A percentile compares a stretch with the other conserved stretches of the same genome.
Evolutionary conservation across 768 basidiomycete genomes (phyloP).

Genomic region (Serendipita sp.): DNA sequence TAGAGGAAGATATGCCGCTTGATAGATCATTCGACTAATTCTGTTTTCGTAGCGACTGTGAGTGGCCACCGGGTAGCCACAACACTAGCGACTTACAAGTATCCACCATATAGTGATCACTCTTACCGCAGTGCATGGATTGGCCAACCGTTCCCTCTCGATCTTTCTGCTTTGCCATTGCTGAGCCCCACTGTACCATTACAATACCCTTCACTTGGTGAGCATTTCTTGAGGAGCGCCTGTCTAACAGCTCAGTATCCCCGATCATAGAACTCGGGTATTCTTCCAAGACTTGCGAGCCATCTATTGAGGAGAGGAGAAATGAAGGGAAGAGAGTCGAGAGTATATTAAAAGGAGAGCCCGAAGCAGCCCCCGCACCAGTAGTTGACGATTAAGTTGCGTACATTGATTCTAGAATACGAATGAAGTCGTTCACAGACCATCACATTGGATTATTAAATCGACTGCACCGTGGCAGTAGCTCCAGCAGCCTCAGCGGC

Average conservation of each 20-base stretch:
- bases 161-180: conserved; percentile 41
- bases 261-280: conserved; percentile 45
- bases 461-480: conserved; percentile 10
- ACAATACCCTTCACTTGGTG: conserved; percentile 54
- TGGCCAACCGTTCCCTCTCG: conserved; percentile 52
- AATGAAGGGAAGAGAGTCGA: conserved; percentile 10
- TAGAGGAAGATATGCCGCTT: neutral
- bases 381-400: neutral
- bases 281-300: conserved; percentile 31
- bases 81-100: neutral
- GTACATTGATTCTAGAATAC: conserved; percentile 64
- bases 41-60: conserved; percentile 32
- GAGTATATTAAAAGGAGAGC: conserved; percentile 9
- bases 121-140: conserved; percentile 58
- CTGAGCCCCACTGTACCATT: conserved; percentile 37
- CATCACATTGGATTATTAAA: conserved; percentile 9
- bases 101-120: conserved; percentile 39
- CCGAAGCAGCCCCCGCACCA: conserved; percentile 13
- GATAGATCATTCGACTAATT: neutral
- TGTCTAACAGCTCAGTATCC: neutral
- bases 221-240: conserved; percentile 15
- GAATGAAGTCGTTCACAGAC: conserved; percentile 40
- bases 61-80: no score
- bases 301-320: conserved; percentile 41
- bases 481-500: conserved; percentile 1